A percentile compares a stretch with the other conserved stretches of the same genome.
These are phyloP conservation scores for Ceratobasidium sp. DNA, from an alignment of 1,284 basidiomycete species.

Conservation along the genomic window DNA sequence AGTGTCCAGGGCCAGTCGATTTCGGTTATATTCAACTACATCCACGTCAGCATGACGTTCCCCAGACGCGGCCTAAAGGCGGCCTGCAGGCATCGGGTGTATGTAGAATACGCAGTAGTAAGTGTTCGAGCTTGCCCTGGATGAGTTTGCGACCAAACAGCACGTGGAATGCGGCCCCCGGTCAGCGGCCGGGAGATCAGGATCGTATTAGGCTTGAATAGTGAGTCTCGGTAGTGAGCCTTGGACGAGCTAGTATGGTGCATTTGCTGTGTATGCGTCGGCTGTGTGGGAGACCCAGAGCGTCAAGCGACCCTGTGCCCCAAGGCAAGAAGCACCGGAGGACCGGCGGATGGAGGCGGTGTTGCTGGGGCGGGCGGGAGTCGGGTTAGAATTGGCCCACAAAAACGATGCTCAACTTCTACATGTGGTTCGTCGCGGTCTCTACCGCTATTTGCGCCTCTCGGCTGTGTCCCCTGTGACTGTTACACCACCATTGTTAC, in stretches of 20 bases:
- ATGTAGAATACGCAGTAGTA: background rate
- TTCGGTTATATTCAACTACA: conserved; percentile 37
- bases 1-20: conserved; percentile 38
- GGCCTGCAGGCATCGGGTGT: conserved; percentile 31
- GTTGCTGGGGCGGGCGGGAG: conserved; percentile 26
- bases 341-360: conserved; percentile 25
- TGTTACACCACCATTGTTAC: conserved; percentile 25
- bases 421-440: conserved; percentile 32
- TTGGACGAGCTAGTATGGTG: background rate
- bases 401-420: conserved; percentile 30
- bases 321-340: conserved; percentile 32
- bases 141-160: conserved; percentile 14
- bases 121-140: conserved; percentile 18
- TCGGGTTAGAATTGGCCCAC: conserved; percentile 39
- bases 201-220: conserved; percentile 26
- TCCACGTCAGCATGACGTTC: conserved; percentile 45
- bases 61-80: conserved; percentile 32
- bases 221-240: conserved; percentile 17
- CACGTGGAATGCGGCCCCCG: conserved; percentile 32
- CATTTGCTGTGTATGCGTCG: conserved; percentile 19
- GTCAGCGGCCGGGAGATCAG: conserved; percentile 25
- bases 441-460: conserved; percentile 26
- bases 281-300: conserved; percentile 41
- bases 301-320: conserved; percentile 26
- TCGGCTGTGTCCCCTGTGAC: conserved; percentile 31